A percentile compares a stretch with the other conserved stretches of the same genome.
Evolutionary conservation across 2,329 filamentous ascomycete genomes (phyloP).

Genomic region (Diaporthe sp.): DNA sequence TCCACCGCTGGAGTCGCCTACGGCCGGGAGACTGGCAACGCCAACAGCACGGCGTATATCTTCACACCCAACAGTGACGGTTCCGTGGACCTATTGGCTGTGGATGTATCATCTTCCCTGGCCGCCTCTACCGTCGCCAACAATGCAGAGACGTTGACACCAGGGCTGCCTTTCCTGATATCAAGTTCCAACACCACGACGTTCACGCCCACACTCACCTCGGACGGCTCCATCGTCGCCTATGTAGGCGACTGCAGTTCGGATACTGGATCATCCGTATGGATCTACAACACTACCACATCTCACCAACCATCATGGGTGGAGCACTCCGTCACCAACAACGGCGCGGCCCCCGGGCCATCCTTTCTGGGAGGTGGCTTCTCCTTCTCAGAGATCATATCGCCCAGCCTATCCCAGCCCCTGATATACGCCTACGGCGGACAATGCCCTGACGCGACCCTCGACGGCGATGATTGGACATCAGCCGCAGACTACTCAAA

Average conservation of each 20-base stretch:
- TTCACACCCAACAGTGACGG: constrained; percentile 66
- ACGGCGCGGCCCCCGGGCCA: constrained; percentile 51
- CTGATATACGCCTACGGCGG: constrained; percentile 85
- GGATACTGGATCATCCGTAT: constrained; percentile 68
- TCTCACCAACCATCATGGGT: constrained; percentile 58
- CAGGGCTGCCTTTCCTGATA: constrained; percentile 73
- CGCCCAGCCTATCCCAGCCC: constrained; percentile 64
- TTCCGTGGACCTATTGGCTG: constrained; percentile 67
- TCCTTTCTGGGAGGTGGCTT: constrained; percentile 69
- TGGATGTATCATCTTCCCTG: constrained; percentile 74
- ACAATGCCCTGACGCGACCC: constrained; percentile 77
- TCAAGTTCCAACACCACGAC: constrained; percentile 61
- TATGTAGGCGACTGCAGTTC: constrained; percentile 79
- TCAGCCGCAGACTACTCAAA: constrained; percentile 82
- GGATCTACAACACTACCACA: constrained; percentile 71
- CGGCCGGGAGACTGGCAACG: constrained; percentile 46
- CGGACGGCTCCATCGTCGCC: constrained; percentile 78
- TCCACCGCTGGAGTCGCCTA: constrained; percentile 52
- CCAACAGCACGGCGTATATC: constrained; percentile 73
- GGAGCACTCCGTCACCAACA: constrained; percentile 47
- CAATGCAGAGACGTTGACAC: constrained; percentile 60
- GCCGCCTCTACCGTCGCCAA: constrained; percentile 57
- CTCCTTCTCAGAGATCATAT: constrained; percentile 74
- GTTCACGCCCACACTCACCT: constrained; percentile 77
- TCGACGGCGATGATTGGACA: constrained; percentile 68